phyloP scores from a whole-genome alignment of 257 asterid species.

The Nicotiana otophora region DNA sequence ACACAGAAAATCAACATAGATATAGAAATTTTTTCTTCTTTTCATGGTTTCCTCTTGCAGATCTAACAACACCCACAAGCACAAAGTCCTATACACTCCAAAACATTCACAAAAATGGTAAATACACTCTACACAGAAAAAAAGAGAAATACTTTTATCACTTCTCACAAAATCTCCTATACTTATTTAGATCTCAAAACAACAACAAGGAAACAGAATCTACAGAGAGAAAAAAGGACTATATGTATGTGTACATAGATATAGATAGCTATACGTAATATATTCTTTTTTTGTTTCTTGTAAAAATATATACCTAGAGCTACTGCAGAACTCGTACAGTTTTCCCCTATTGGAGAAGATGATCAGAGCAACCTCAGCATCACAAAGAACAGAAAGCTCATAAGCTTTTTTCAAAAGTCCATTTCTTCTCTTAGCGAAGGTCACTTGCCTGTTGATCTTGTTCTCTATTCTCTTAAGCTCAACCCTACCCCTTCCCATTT shows the following conservation, averaged over 20 bases:
- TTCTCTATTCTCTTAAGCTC: slow-evolving; percentile 24
- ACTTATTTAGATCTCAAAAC: slow-evolving; percentile 26
- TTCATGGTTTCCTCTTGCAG: slow-evolving; percentile 92
- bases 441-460: slow-evolving; percentile 15
- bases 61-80: slow-evolving; percentile 73
- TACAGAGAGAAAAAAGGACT: slow-evolving; percentile 1
- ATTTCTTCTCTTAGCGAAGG: slow-evolving; percentile 21
- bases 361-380: slow-evolving; percentile 19
- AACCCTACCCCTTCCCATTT: slow-evolving; percentile 21
- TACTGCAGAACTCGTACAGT: slow-evolving; percentile 18
- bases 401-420: slow-evolving; percentile 19
- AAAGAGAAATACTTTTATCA: slow-evolving; percentile 18
- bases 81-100: slow-evolving; percentile 68
- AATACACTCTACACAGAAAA: slow-evolving; percentile 27
- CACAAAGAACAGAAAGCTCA: slow-evolving; percentile 22
- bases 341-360: slow-evolving; percentile 21
- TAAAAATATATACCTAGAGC: slow-evolving; percentile 12
- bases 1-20: slow-evolving; percentile 40
- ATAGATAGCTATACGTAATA: background rate
- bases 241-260: background rate
- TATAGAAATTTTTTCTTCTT: slow-evolving; percentile 56
- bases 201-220: slow-evolving; percentile 2
- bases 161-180: background rate
- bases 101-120: slow-evolving; percentile 79
- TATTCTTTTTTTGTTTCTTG: background rate